Base-by-base conservation (phyloP, 2,329 filamentous ascomycete genomes). In the Neophaeococcomyces aloes region DNA sequence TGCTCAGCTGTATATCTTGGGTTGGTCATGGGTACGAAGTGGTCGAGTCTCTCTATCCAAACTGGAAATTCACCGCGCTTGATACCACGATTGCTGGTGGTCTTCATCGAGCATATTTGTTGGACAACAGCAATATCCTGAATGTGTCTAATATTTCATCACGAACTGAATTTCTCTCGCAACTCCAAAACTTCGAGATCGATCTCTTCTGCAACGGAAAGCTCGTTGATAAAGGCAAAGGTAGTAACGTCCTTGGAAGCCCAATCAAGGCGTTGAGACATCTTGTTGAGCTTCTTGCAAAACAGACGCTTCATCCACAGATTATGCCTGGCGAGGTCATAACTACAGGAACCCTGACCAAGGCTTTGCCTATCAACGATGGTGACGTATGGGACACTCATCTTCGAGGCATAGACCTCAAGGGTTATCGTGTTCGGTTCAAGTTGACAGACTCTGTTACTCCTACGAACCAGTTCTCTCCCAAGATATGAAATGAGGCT, bases 301-400 rank as follows among this genome's bases (percentile, higher is more conserved):
- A 39, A 2, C 37, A 29, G 18, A 29, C 4, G 11, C 18, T 39
- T 5, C 37, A 39, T 18, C 37, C 37, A 15, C 25, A n/a, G n/a
- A 14, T 29, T 3, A 21, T 8, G 23, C 21, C 37, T 14, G 37
- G 37, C 7, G 37, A 29, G 11, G 17, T 39, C 37, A 18, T 39
- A 21, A 39, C 23, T 25, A 39, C 37, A n/a, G 37, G 37, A 4
- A 27, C 37, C 7, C 13, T 39, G 23, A 39, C 37, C 14, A 39
- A 39, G 14, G 23, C 37, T 15, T 8, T 39, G 8, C 14, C 37
- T 14, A 29, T 39, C 21, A n/a, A 13, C 3, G 11, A 13, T 14
- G 23, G 23, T 11, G 37, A 29, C 3, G 13, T 5, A 13, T 39
- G 37, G 37, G 11, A 18, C 11, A 39, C 21, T 7, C 21, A 14